Conservation (phyloP, 2,329 filamentous ascomycete genomes). For the Calonectria henricotiae region DNA sequence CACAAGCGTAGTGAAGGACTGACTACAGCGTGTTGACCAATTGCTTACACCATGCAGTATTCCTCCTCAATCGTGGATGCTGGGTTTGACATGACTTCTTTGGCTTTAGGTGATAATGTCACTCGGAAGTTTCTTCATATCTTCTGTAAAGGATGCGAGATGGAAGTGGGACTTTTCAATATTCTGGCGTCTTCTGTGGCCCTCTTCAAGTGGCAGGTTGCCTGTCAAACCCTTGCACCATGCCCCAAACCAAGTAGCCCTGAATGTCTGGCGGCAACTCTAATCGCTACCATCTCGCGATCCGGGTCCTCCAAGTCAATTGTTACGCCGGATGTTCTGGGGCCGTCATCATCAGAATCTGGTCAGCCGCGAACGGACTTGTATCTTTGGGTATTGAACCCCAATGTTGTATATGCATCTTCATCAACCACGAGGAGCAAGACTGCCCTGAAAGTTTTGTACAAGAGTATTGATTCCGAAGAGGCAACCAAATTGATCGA, state of each 20-base stretch:
- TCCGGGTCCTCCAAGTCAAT: slow-evolving; percentile 73
- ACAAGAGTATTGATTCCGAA: slow-evolving; percentile 60
- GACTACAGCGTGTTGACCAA: slow-evolving; percentile 34
- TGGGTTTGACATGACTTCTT: slow-evolving; percentile 53
- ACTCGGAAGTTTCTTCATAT: slow-evolving; percentile 58
- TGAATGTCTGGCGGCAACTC: slow-evolving; percentile 70
- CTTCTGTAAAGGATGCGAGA: slow-evolving; percentile 64
- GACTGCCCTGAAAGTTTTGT: slow-evolving; percentile 71
- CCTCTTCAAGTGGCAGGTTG: slow-evolving; percentile 73
- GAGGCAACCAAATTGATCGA: slow-evolving; percentile 68
- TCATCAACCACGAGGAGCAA: slow-evolving; percentile 54
- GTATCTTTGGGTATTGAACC: slow-evolving; percentile 72
- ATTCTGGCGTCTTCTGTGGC: slow-evolving; percentile 64
- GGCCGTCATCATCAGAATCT: slow-evolving; percentile 28
- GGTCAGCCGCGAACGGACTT: slow-evolving; percentile 53
- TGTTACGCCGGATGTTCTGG: slow-evolving; percentile 59
- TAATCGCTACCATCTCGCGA: slow-evolving; percentile 70
- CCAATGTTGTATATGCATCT: slow-evolving; percentile 69
- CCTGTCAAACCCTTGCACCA: slow-evolving; percentile 56
- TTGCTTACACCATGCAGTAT: slow-evolving; percentile 58
- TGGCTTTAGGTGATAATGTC: slow-evolving; percentile 50
- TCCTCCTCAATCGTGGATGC: slow-evolving; percentile 55
- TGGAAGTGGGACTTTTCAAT: slow-evolving; percentile 67
- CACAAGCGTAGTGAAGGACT: slow-evolving; percentile 19
- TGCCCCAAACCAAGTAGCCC: slow-evolving; percentile 59